Percentiles rank a stretch among this genome's conserved stretches.
These are phyloP conservation scores for Balamuthia mandrillaris DNA, from an alignment of 208 protist genomes.

Conservation along the genomic window DNA sequence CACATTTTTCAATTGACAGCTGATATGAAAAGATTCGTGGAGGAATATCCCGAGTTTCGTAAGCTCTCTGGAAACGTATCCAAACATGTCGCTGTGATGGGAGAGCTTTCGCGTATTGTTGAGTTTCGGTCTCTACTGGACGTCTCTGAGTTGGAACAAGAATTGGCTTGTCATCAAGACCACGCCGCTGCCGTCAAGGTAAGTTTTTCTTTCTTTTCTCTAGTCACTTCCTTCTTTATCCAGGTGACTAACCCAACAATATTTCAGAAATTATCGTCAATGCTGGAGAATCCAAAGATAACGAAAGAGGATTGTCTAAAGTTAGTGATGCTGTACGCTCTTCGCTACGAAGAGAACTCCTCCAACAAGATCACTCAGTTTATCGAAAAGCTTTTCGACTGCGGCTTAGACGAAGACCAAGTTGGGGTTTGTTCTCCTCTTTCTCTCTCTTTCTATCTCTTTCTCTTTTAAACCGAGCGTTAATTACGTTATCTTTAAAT, in stretches of 20 bases:
- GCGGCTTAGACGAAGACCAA: conserved; percentile 23
- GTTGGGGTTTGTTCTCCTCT: neutral
- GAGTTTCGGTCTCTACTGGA: conserved; percentile 80
- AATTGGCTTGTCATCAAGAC: conserved; percentile 79
- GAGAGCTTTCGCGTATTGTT: conserved; percentile 71
- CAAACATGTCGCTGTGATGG: conserved; percentile 74
- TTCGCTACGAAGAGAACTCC: conserved; percentile 9
- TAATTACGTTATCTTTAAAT: neutral
- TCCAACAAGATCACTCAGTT: conserved; percentile 12
- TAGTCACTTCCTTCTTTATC: neutral
- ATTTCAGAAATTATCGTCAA: neutral
- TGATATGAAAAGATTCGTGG: conserved; percentile 77
- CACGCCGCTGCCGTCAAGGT: conserved; percentile 73
- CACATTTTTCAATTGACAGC: neutral
- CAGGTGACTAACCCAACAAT: neutral
- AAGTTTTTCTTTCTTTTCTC: neutral
- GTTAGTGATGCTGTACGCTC: neutral
- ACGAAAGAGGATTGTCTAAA: neutral
- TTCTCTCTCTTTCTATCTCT: conserved; percentile 2
- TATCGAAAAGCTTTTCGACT: conserved; percentile 5
- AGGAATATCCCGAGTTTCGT: conserved; percentile 78
- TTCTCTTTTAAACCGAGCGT: neutral
- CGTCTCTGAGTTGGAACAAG: conserved; percentile 92
- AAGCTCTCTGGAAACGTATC: conserved; percentile 65
- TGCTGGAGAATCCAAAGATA: neutral